Conservation (phyloP, 2,329 filamentous ascomycete species). For the Aspergillus aculeatinus region DNA sequence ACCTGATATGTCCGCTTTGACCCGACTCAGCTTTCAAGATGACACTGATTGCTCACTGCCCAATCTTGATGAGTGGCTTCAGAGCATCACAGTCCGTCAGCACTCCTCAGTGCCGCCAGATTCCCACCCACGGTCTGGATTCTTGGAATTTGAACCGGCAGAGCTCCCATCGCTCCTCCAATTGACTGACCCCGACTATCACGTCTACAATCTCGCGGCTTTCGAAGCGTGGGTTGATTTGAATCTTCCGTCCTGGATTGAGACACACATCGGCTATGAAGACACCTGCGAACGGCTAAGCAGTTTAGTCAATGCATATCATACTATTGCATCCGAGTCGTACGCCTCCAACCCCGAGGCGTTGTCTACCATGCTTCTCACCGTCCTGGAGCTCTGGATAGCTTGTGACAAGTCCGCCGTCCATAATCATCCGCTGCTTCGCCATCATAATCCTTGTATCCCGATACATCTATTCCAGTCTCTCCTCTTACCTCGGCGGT, state of each 20-base stretch:
- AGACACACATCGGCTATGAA: constrained; percentile 19
- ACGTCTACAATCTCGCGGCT: constrained; percentile 31
- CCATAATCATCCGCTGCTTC: constrained; percentile 41
- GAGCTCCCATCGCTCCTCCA: constrained; percentile 13
- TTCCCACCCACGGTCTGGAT: constrained; percentile 8
- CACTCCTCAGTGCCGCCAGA: not conserved
- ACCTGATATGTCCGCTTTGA: constrained; percentile 2
- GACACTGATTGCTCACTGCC: constrained; percentile 10
- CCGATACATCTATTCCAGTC: constrained; percentile 24
- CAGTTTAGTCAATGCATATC: constrained; percentile 37
- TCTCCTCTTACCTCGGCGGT: constrained; percentile 22
- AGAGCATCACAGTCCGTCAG: constrained; percentile 4
- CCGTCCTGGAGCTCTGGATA: constrained; percentile 59
- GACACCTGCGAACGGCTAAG: constrained; percentile 30
- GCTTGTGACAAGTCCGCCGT: constrained; percentile 53
- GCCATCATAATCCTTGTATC: constrained; percentile 51
- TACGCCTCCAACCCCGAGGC: constrained; percentile 49
- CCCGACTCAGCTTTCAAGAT: constrained; percentile 11
- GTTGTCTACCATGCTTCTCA: constrained; percentile 57
- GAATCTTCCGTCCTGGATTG: constrained; percentile 43
- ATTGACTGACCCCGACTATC: constrained; percentile 14
- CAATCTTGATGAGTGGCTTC: constrained; percentile 14
- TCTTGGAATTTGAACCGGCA: constrained; percentile 7
- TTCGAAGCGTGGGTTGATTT: constrained; percentile 53
- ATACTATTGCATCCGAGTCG: constrained; percentile 15